These are phyloP conservation scores for Globisporangium spinosum DNA, from an alignment of 352 stramenopile species.

Conservation along the genomic window DNA sequence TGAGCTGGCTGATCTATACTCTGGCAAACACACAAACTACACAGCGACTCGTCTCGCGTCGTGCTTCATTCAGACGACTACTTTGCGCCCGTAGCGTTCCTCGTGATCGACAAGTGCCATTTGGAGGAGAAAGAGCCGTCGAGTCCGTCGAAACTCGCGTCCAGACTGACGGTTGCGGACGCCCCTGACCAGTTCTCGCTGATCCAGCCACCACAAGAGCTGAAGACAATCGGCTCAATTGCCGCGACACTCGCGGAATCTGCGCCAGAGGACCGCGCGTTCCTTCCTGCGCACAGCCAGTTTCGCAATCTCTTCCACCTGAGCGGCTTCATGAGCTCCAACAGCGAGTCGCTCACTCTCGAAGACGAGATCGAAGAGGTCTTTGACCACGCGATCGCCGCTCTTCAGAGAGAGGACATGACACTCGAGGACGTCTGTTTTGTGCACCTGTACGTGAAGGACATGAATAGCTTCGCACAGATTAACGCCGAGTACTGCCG, in stretches of 20 bases:
- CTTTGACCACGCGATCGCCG: constrained; percentile 33
- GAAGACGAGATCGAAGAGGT: constrained; percentile 64
- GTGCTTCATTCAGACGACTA: constrained; percentile 91
- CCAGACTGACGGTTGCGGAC: constrained; percentile 22
- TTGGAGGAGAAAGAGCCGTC: constrained; percentile 82
- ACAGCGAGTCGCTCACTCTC: constrained; percentile 34
- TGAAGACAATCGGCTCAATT: neutral
- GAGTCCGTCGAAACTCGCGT: constrained; percentile 33
- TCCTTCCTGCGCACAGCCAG: constrained; percentile 25
- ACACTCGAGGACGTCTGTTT: constrained; percentile 91
- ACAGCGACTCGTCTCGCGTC: constrained; percentile 89
- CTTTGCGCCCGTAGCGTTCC: constrained; percentile 90
- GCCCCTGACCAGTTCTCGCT: neutral
- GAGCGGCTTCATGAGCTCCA: constrained; percentile 53
- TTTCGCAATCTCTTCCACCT: constrained; percentile 74
- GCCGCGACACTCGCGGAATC: constrained; percentile 15
- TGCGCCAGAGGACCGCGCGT: constrained; percentile 12
- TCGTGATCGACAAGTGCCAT: constrained; percentile 90
- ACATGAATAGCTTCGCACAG: constrained; percentile 92
- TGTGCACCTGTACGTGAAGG: constrained; percentile 94
- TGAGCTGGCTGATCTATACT: neutral
- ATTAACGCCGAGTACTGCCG: constrained; percentile 94
- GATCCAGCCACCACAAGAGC: neutral
- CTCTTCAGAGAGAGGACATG: constrained; percentile 40
- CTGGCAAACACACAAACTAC: neutral